Conservation (phyloP, 1,284 basidiomycete species). For the Termitomyces sp. region DNA sequence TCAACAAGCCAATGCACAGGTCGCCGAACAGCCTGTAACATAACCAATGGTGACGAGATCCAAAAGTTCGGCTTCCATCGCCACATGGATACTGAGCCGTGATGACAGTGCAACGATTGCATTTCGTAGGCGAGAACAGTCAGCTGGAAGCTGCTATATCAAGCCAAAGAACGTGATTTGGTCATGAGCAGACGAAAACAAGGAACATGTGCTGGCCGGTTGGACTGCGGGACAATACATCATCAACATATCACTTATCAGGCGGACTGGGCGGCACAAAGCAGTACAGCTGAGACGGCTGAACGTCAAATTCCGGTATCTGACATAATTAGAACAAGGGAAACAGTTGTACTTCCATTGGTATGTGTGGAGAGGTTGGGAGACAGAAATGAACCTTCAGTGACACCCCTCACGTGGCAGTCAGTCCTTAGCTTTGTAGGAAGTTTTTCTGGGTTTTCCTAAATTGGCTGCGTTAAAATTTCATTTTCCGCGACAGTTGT, state of each 20-base stretch:
- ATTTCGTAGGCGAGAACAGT: neutral
- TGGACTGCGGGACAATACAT: slow-evolving; percentile 6
- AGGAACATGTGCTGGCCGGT: slow-evolving; percentile 1
- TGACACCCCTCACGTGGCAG: neutral
- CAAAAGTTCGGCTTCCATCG: neutral
- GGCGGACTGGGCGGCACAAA: neutral
- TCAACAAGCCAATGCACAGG: neutral
- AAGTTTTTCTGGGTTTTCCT: neutral
- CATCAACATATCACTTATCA: slow-evolving; percentile 4
- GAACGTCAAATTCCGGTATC: slow-evolving; percentile 1
- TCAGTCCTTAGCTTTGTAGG: neutral
- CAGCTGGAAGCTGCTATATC: neutral
- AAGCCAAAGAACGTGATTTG: neutral
- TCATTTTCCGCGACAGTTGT: neutral
- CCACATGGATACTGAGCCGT: neutral
- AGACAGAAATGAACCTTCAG: neutral
- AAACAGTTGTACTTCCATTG: neutral
- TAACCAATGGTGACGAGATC: neutral
- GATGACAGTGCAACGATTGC: neutral
- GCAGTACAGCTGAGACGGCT: neutral
- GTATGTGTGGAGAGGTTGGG: neutral
- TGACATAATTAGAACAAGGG: slow-evolving; percentile 1
- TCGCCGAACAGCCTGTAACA: neutral
- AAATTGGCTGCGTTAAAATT: neutral
- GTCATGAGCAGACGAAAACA: neutral